Conservation (phyloP, 1,284 basidiomycete species). For the Phaffia rhodozyma region DNA sequence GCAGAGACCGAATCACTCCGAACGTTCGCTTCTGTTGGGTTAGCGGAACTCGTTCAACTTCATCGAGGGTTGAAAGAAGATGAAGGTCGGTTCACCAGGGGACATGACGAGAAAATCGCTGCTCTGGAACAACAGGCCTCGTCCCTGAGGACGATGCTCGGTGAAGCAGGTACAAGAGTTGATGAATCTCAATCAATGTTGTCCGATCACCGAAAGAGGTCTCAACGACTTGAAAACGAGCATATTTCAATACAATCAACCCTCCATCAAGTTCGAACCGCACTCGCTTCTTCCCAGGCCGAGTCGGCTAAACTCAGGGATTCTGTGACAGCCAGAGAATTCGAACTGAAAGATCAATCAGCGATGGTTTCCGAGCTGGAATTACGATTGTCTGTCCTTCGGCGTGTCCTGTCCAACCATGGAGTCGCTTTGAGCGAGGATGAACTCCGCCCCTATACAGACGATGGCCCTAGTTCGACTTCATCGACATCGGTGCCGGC, state of each 20-base stretch:
- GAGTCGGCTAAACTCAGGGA: slow-evolving; percentile 63
- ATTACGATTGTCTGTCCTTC: slow-evolving; percentile 66
- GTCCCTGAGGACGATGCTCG: slow-evolving; percentile 61
- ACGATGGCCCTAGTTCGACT: slow-evolving; percentile 13
- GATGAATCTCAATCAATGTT: slow-evolving; percentile 60
- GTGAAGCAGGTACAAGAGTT: slow-evolving; percentile 58
- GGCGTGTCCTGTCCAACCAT: slow-evolving; percentile 78
- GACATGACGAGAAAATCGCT: slow-evolving; percentile 64
- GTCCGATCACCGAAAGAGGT: slow-evolving; percentile 52
- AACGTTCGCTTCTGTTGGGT: slow-evolving; percentile 63
- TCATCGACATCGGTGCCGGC: slow-evolving; percentile 18
- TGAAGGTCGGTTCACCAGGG: slow-evolving; percentile 58
- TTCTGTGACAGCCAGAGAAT: slow-evolving; percentile 56
- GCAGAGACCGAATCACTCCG: slow-evolving; percentile 80
- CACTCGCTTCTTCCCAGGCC: slow-evolving; percentile 57
- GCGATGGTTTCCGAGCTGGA: slow-evolving; percentile 60
- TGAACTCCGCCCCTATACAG: slow-evolving; percentile 36
- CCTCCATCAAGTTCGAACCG: slow-evolving; percentile 60
- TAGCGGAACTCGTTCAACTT: slow-evolving; percentile 72
- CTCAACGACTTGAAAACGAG: slow-evolving; percentile 57
- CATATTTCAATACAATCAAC: slow-evolving; percentile 61
- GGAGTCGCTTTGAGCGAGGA: slow-evolving; percentile 65
- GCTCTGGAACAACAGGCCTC: slow-evolving; percentile 65
- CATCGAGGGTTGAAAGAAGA: slow-evolving; percentile 67
- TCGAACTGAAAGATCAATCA: slow-evolving; percentile 52